Evolutionary conservation across 1,284 basidiomycete genomes (phyloP).

Genomic region (Naganishia cerealis): DNA sequence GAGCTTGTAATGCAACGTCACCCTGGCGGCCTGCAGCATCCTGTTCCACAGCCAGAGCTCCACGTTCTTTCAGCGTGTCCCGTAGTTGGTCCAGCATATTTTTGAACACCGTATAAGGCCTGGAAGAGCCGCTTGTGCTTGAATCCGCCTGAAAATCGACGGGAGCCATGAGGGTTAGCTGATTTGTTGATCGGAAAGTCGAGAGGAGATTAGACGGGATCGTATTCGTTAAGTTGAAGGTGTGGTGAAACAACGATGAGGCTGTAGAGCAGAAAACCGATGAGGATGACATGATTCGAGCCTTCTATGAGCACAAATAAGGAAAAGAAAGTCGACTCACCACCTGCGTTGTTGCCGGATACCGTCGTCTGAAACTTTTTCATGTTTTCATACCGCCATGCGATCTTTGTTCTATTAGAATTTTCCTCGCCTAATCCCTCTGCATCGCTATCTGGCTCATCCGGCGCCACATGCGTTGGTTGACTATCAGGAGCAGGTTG

Average conservation of each 20-base stretch:
- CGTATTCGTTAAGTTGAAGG: conserved; percentile 31
- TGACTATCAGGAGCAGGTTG: conserved; percentile 12
- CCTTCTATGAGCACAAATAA: not conserved
- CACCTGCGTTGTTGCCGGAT: conserved; percentile 10
- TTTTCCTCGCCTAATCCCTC: conserved; percentile 57
- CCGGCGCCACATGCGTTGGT: conserved; percentile 48
- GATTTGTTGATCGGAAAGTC: not conserved
- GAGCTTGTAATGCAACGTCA: not conserved
- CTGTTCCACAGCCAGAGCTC: not conserved
- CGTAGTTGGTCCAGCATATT: conserved; percentile 8
- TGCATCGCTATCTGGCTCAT: conserved; percentile 56
- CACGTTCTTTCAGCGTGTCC: conserved; percentile 3
- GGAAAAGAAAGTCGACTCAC: not conserved
- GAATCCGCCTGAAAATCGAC: not conserved
- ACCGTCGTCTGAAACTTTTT: conserved; percentile 87
- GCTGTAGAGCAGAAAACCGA: not conserved
- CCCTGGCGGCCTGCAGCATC: too few relatives aligned
- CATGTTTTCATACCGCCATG: conserved; percentile 93
- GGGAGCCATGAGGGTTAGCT: conserved; percentile 14
- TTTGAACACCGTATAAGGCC: conserved; percentile 10
- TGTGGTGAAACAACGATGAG: conserved; percentile 29
- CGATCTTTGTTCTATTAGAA: conserved; percentile 66
- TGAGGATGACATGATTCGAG: not conserved
- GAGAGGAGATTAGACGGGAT: conserved; percentile 23
- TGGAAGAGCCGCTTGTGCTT: not conserved